These are phyloP conservation scores for Pholiota adiposa DNA, from an alignment of 1,284 basidiomycete genomes.

Conservation along the genomic window DNA sequence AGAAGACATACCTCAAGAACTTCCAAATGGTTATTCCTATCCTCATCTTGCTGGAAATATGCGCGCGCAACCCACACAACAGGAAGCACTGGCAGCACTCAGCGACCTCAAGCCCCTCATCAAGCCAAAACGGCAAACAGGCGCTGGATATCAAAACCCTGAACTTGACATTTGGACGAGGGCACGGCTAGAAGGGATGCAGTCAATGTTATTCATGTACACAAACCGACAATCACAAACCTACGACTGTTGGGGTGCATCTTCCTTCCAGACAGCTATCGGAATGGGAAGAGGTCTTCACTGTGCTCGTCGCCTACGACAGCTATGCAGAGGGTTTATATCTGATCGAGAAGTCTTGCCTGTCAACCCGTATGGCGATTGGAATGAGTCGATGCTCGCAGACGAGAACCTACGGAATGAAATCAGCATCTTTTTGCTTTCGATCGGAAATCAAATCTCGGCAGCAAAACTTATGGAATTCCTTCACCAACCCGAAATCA, in stretches of 20 bases:
- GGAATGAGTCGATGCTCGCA: constrained; percentile 32
- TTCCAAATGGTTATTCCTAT: too few relatives aligned
- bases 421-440: constrained; percentile 33
- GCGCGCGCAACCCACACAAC: neutral
- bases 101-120: neutral
- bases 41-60: neutral
- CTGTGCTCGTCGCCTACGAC: constrained; percentile 27
- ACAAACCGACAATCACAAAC: constrained; percentile 25
- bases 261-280: constrained; percentile 30
- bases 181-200: constrained; percentile 31
- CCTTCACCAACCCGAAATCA: constrained; percentile 24
- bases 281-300: constrained; percentile 20
- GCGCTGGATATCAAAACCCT: constrained; percentile 4
- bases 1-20: too few relatives aligned
- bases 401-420: constrained; percentile 32
- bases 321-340: constrained; percentile 26
- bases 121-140: neutral
- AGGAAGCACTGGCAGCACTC: neutral
- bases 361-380: constrained; percentile 34
- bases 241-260: constrained; percentile 30
- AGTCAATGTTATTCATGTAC: constrained; percentile 27
- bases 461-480: constrained; percentile 30
- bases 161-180: constrained; percentile 27
- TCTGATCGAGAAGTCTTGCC: constrained; percentile 28
- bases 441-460: constrained; percentile 31